Conservation (phyloP, 129 eudicot genomes). For the Dittrichia graveolens region DNA sequence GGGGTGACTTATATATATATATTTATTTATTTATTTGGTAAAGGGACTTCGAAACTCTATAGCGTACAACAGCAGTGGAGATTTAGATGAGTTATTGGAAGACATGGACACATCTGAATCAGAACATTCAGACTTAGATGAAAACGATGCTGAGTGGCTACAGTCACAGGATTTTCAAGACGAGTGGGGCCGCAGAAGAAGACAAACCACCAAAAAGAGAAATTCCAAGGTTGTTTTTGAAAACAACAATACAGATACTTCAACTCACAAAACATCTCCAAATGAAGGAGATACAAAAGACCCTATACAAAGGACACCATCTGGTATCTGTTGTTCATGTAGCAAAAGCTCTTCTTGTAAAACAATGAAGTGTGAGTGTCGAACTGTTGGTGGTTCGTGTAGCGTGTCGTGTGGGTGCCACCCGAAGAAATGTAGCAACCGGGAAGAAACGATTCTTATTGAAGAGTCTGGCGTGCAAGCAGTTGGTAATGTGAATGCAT, state of each 20-base stretch:
- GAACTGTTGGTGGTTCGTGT: conserved; percentile 55
- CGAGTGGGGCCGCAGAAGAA: conserved; percentile 41
- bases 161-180: conserved; percentile 42
- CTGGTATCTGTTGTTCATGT: conserved; percentile 66
- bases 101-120: conserved; percentile 95
- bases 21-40: background rate
- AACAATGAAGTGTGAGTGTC: conserved; percentile 84
- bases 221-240: conserved; percentile 34
- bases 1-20: background rate
- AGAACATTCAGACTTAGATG: conserved; percentile 45
- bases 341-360: conserved; percentile 67
- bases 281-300: conserved; percentile 21
- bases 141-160: conserved; percentile 48
- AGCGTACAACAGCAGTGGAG: conserved; percentile 37
- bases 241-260: conserved; percentile 14
- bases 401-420: conserved; percentile 61
- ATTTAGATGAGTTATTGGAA: conserved; percentile 46
- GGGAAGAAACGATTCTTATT: conserved; percentile 26
- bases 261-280: conserved; percentile 28
- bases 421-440: conserved; percentile 63
- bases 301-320: conserved; percentile 22
- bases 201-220: conserved; percentile 37
- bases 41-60: conserved; percentile 71
- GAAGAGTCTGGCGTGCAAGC: conserved; percentile 1
- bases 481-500: conserved; percentile 9